A percentile compares a stretch with the other conserved stretches of the same genome.
Evolutionary conservation across 768 basidiomycete genomes (phyloP).

Genomic region (Termitomyces eurrhizus): DNA sequence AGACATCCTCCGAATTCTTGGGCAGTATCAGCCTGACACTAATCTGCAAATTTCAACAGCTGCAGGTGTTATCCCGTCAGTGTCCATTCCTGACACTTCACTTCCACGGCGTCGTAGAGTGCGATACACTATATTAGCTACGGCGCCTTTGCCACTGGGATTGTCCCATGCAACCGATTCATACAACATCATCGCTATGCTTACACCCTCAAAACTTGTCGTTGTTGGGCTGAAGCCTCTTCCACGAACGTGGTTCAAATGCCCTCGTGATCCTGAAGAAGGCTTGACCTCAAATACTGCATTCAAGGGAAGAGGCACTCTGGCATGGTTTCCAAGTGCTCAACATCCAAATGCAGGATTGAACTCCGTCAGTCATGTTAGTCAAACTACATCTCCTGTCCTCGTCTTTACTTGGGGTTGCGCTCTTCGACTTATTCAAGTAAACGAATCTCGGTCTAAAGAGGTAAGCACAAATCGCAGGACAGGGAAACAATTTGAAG

Average conservation of each 20-base stretch:
- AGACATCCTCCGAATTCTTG: slow-evolving; percentile 90
- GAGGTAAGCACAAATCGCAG: slow-evolving; percentile 48
- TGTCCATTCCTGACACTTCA: slow-evolving; percentile 18
- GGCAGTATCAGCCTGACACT: slow-evolving; percentile 73
- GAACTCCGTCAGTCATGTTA: slow-evolving; percentile 16
- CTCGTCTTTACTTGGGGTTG: slow-evolving; percentile 87
- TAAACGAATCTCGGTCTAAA: slow-evolving; percentile 56
- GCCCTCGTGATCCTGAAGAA: slow-evolving; percentile 49
- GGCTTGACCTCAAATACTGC: slow-evolving; percentile 35
- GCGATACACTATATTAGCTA: slow-evolving; percentile 70
- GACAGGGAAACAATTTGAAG: slow-evolving; percentile 53
- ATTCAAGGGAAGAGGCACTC: slow-evolving; percentile 54
- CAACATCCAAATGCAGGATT: slow-evolving; percentile 16
- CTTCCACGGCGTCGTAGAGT: slow-evolving; percentile 42
- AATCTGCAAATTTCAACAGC: slow-evolving; percentile 4
- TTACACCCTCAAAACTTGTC: slow-evolving; percentile 89
- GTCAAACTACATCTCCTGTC: slow-evolving; percentile 40
- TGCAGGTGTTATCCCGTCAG: slow-evolving; percentile 8
- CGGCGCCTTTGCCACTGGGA: slow-evolving; percentile 81
- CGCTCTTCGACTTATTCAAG: slow-evolving; percentile 57
- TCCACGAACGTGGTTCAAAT: slow-evolving; percentile 90
- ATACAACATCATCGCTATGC: slow-evolving; percentile 77
- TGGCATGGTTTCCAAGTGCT: slow-evolving; percentile 84
- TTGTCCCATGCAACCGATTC: slow-evolving; percentile 73
- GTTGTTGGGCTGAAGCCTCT: slow-evolving; percentile 90